Percentiles rank a stretch among this genome's conserved stretches.
These are phyloP conservation scores for Pelargonium nanum DNA, from an alignment of 345 rosid genomes.

Conservation along the genomic window DNA sequence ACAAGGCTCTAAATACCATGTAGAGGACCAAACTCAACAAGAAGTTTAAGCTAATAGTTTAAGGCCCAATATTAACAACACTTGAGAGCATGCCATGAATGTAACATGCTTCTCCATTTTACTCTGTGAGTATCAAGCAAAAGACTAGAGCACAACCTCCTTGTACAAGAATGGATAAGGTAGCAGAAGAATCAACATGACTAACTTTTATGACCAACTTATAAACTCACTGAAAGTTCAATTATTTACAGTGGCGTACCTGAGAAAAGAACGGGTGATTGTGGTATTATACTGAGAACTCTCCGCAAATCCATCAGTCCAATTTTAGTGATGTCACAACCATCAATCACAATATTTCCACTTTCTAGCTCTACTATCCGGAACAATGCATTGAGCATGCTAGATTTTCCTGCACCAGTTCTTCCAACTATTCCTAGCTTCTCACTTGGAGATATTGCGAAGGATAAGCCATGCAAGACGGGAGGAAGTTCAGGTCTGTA, in stretches of 20 bases:
- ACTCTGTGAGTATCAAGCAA: no score
- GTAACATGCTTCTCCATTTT: no score
- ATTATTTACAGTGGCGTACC: constrained; percentile 28
- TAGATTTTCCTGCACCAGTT: constrained; percentile 95
- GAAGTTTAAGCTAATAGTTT: no score
- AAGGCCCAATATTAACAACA: no score
- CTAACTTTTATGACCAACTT: no score
- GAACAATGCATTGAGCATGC: constrained; percentile 85
- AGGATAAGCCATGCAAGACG: constrained; percentile 69
- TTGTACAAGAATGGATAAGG: no score
- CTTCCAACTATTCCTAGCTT: constrained; percentile 93
- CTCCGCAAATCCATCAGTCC: constrained; percentile 72
- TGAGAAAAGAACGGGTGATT: constrained; percentile 92
- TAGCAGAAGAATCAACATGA: no score
- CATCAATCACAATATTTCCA: constrained; percentile 71
- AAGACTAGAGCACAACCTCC: no score
- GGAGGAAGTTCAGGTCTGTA: constrained; percentile 93
- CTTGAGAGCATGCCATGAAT: no score
- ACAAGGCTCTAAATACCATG: no score
- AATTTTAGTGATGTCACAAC: constrained; percentile 44
- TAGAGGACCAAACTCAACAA: no score
- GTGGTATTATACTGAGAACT: constrained; percentile 82
- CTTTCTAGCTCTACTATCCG: constrained; percentile 78
- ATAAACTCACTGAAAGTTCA: neutral
- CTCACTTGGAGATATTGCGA: constrained; percentile 51